These are phyloP conservation scores for Tylopilus felleus DNA, from an alignment of 768 basidiomycete species.

Conservation along the genomic window DNA sequence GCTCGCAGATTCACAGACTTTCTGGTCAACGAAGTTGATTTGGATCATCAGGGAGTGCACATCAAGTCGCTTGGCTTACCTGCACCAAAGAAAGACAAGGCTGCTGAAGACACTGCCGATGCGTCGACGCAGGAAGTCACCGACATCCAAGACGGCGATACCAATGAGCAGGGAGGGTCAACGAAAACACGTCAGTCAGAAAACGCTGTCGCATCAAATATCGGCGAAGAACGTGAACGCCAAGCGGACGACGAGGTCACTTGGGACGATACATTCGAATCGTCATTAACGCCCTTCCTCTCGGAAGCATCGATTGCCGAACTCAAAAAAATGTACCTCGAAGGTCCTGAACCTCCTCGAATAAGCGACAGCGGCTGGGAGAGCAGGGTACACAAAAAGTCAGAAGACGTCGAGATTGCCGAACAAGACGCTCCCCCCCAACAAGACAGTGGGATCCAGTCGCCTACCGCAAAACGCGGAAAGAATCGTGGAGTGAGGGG, in stretches of 20 bases:
- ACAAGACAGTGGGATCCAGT: slow-evolving; percentile 19
- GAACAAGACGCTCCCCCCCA: slow-evolving; percentile 5
- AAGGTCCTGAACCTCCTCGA: slow-evolving; percentile 77
- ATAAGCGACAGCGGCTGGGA: slow-evolving; percentile 76
- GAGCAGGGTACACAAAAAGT: slow-evolving; percentile 39
- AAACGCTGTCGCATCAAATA: not conserved
- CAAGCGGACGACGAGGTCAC: slow-evolving; percentile 34
- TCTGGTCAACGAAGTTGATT: slow-evolving; percentile 86
- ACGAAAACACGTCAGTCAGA: slow-evolving; percentile 4
- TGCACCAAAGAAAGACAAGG: slow-evolving; percentile 43
- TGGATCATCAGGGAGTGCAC: slow-evolving; percentile 75
- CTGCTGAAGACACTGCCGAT: slow-evolving; percentile 14
- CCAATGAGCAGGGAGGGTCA: not conserved
- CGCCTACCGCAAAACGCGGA: slow-evolving; percentile 31
- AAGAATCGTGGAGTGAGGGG: slow-evolving; percentile 41
- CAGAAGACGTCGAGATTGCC: slow-evolving; percentile 22
- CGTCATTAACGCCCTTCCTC: slow-evolving; percentile 59
- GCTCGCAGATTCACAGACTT: slow-evolving; percentile 89
- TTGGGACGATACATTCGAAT: slow-evolving; percentile 66
- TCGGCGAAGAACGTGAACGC: not conserved
- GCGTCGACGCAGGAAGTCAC: slow-evolving; percentile 13
- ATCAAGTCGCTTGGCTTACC: slow-evolving; percentile 78
- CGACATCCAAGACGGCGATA: slow-evolving; percentile 5
- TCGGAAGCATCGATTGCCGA: slow-evolving; percentile 54
- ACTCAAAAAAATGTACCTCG: slow-evolving; percentile 71